Conservation (phyloP, 2,329 filamentous ascomycete genomes). For the Coniochaeta sp. region DNA sequence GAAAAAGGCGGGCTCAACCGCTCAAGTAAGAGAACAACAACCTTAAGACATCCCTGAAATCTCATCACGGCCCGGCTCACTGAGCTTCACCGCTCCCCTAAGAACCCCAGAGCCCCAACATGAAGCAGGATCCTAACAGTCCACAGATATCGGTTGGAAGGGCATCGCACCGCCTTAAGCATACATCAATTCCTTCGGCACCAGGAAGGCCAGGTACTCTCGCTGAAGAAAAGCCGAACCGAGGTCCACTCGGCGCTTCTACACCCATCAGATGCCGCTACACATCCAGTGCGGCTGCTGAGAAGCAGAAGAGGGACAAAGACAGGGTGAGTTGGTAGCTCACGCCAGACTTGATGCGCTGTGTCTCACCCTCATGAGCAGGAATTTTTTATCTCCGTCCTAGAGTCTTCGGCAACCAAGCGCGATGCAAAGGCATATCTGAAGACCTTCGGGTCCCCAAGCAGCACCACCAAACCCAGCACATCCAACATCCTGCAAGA, state of each 20-base stretch:
- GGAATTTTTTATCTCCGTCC: constrained; percentile 80
- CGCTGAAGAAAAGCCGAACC: background rate
- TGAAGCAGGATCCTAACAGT: background rate
- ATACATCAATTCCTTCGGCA: background rate
- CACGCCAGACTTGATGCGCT: background rate
- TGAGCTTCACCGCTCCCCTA: too few relatives aligned
- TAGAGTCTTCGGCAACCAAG: constrained; percentile 85
- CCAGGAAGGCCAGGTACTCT: background rate
- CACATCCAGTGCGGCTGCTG: constrained; percentile 33
- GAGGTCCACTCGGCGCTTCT: background rate
- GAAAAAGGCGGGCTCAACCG: constrained; percentile 29
- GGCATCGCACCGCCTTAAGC: background rate
- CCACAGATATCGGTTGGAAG: background rate
- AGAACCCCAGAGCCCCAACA: too few relatives aligned
- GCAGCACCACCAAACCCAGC: constrained; percentile 20
- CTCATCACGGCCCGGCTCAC: too few relatives aligned
- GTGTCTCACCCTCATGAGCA: constrained; percentile 22
- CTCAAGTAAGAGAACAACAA: constrained; percentile 22
- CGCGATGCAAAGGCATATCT: constrained; percentile 89
- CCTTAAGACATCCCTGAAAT: too few relatives aligned
- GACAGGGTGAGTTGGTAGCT: constrained; percentile 33
- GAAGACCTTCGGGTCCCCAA: constrained; percentile 63
- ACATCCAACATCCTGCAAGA: constrained; percentile 12
- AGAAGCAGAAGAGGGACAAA: constrained; percentile 37
- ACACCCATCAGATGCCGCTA: constrained; percentile 18